Conservation (phyloP, 2,329 filamentous ascomycete genomes). For the Sporothrix inflata region DNA sequence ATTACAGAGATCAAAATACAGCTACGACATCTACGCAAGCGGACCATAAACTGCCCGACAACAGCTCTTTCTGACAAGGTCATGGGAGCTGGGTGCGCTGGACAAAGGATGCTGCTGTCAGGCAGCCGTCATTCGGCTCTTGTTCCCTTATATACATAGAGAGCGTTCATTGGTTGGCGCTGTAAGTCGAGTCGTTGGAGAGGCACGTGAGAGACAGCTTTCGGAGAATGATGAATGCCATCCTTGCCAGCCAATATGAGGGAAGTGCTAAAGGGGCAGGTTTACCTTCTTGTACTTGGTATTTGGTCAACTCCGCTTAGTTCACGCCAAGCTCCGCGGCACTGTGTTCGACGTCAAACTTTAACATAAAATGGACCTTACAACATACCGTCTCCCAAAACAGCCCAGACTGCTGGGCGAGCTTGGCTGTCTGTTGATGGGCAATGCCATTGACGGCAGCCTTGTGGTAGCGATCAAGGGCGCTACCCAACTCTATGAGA, state of each 20-base stretch:
- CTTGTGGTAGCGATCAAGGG: not conserved
- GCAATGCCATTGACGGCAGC: conserved; percentile 19
- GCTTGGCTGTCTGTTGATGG: conserved; percentile 10
- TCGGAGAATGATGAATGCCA: not conserved
- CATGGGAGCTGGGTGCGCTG: not conserved
- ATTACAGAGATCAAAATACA: not conserved
- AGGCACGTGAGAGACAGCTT: conserved; percentile 18
- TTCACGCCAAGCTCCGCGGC: not conserved
- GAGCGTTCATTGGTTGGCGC: not conserved
- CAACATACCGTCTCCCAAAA: not conserved
- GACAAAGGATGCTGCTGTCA: conserved; percentile 1
- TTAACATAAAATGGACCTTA: not conserved
- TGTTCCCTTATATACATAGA: not conserved
- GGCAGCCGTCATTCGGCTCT: conserved; percentile 5
- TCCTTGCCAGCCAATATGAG: not conserved
- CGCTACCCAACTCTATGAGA: not conserved
- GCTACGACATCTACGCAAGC: not conserved
- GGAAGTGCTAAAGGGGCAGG: not conserved
- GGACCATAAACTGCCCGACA: conserved; percentile 11
- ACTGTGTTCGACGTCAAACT: not conserved
- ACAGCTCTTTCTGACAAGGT: conserved; percentile 6
- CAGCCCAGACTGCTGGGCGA: conserved; percentile 1
- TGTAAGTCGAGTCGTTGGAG: not conserved
- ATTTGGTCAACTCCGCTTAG: not conserved
- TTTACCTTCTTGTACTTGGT: not conserved